Conservation (phyloP, 257 asterid genomes). For the Henckelia pumila region DNA sequence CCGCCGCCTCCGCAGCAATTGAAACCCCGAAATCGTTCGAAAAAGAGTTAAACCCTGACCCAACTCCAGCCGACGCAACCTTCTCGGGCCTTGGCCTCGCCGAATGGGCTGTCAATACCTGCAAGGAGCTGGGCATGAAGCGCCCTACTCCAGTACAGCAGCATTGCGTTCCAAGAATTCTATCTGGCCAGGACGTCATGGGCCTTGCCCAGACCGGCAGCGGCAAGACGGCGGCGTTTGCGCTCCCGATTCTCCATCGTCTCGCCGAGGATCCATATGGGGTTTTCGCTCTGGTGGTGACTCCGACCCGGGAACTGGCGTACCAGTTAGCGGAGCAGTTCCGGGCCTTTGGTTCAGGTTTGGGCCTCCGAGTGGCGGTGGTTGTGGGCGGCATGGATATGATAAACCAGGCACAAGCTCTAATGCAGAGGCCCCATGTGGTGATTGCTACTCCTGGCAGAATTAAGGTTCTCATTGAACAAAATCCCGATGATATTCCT, state of each 20-base stretch:
- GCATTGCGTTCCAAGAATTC: conserved; percentile 87
- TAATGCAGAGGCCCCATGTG: conserved; percentile 76
- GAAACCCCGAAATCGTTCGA: conserved; percentile 27
- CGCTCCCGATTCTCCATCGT: conserved; percentile 78
- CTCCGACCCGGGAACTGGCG: conserved; percentile 93
- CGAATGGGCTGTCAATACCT: conserved; percentile 73
- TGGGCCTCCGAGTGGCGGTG: conserved; percentile 71
- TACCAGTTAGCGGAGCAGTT: conserved; percentile 93
- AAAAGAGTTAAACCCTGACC: conserved; percentile 55
- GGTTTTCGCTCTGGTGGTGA: conserved; percentile 79
- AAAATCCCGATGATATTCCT: conserved; percentile 73
- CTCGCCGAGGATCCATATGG: conserved; percentile 80
- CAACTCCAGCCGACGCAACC: conserved; percentile 50
- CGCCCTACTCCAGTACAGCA: conserved; percentile 86
- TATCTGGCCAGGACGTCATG: conserved; percentile 78
- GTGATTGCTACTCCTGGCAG: conserved; percentile 96
- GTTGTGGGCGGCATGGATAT: conserved; percentile 95
- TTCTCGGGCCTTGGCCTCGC: conserved; percentile 84
- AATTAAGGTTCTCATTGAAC: conserved; percentile 77
- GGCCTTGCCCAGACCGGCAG: conserved; percentile 95
- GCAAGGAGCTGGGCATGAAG: conserved; percentile 88
- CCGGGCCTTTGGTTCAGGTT: conserved; percentile 74
- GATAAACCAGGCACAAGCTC: conserved; percentile 63
- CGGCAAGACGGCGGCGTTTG: conserved; percentile 93
- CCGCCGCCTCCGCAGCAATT: conserved; percentile 9